A percentile compares a stretch with the other conserved stretches of the same genome.
phyloP scores from a whole-genome alignment of 257 asterid genomes.

The Ehretia macrophylla region DNA sequence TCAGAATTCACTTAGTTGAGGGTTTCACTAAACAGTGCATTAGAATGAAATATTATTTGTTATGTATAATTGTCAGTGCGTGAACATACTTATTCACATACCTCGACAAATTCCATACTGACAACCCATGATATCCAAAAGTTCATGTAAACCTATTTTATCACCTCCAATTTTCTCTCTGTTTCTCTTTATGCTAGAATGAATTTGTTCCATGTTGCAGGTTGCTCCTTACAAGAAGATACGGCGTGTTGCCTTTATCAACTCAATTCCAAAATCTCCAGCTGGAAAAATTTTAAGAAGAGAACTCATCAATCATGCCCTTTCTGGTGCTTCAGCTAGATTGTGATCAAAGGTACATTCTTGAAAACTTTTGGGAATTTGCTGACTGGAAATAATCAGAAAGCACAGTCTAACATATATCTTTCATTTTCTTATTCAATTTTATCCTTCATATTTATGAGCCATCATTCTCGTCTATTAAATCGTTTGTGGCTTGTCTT shows the following conservation, averaged over 20 bases:
- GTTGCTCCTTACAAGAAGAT: constrained; percentile 86
- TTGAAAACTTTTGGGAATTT: neutral
- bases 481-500: no score
- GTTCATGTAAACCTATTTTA: constrained; percentile 1
- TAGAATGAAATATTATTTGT: no score
- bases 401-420: no score
- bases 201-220: constrained; percentile 22
- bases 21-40: no score
- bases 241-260: constrained; percentile 59
- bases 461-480: no score
- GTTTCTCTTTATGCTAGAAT: neutral
- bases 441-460: no score
- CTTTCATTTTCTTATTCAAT: no score
- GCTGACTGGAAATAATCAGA: no score
- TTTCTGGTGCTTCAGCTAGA: constrained; percentile 42
- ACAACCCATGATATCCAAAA: neutral
- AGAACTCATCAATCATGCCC: constrained; percentile 55
- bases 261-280: constrained; percentile 72
- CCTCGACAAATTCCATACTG: no score
- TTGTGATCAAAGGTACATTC: constrained; percentile 25
- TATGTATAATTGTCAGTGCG: no score
- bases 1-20: no score
- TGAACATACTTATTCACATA: no score
- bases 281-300: constrained; percentile 82
- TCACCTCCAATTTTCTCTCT: neutral